Evolutionary conservation across 805 yeast genomes (phyloP), one percentile per base, ranked within the genome.

Genomic region (Cyberlindnera mycetangii): DNA sequence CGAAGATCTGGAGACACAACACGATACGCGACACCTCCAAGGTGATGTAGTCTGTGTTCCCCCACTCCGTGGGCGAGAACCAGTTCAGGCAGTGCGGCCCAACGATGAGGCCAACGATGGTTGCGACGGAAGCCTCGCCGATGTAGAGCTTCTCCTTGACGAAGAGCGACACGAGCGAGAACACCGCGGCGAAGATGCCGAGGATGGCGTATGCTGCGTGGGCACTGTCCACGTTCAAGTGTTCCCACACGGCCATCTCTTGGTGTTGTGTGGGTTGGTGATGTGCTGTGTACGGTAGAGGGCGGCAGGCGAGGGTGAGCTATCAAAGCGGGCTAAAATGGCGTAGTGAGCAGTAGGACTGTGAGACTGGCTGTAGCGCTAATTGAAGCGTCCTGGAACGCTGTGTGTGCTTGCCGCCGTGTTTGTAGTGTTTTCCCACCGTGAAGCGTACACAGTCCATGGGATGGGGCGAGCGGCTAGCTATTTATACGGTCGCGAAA

Each of bases 51-150:
- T 90, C 96, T 1, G 86, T 65, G 58, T 89, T 83, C 1, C 95
- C 95, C 97, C 97, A 89, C 5, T 75, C 67, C 7, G 78, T 64
- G 3, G 97, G 97, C 45, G 82, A 65, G 58, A 89, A 86, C 95
- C 96, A 87, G 45, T 81, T 67, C 27, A 89, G 66, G 58, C 88
- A 84, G 56, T 85, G 88, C 0, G 97, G 97, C 0, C 97, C 97
- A 8, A 89, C 50, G 17, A 89, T 86, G 10, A 89, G 69, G 1
- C 97, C 97, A 33, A 85, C 85, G 5, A 88, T 71, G 3, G 92
- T 80, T 0, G 96, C 95, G 3, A 88, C 87, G 0, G 93, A 83
- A 6, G 97, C 95, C 65, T 89, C 97, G 51, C 97, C 96, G 17
- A 89, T 83, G 60, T 85, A 89, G 11, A 89, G 73, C 54, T 79